Evolutionary conservation across 106 monocot genomes (phyloP).

Genomic region (Dendrobium huoshanense): DNA sequence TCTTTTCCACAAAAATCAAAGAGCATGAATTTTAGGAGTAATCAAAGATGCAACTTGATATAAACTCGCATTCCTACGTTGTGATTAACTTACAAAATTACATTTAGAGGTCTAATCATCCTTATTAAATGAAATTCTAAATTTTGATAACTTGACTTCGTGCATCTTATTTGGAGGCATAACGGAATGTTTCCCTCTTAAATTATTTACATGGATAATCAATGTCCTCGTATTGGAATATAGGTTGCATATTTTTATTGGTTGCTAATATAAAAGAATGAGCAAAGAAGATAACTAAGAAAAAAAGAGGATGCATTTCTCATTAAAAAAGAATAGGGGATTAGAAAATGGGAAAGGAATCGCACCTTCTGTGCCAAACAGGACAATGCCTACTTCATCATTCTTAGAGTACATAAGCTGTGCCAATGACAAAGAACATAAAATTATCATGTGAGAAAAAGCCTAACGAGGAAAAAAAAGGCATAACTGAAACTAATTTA

Average conservation of each 20-base stretch:
- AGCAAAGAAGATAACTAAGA: background rate
- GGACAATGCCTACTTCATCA: slow-evolving; percentile 82
- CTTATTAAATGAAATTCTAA: background rate
- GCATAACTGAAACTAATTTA: background rate
- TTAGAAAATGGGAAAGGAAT: background rate
- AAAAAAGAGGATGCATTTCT: background rate
- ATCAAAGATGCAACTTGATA: background rate
- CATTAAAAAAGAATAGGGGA: background rate
- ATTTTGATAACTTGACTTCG: background rate
- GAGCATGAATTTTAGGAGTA: background rate
- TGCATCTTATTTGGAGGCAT: background rate
- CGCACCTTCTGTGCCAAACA: slow-evolving; percentile 87
- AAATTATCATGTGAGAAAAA: slow-evolving; percentile 4
- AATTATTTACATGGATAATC: background rate
- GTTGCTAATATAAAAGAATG: background rate
- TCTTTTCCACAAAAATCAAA: background rate
- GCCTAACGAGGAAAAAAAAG: background rate
- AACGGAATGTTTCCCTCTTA: background rate
- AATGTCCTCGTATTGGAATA: background rate
- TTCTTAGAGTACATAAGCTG: slow-evolving; percentile 79
- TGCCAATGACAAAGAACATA: background rate
- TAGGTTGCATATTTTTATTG: background rate
- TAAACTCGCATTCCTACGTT: background rate
- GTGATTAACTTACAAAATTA: background rate
- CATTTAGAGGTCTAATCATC: background rate